Evolutionary conservation across 2,329 filamentous ascomycete species (phyloP), one percentile per base, ranked within the genome.

Genomic region (Ascosphaera pollenicola): DNA sequence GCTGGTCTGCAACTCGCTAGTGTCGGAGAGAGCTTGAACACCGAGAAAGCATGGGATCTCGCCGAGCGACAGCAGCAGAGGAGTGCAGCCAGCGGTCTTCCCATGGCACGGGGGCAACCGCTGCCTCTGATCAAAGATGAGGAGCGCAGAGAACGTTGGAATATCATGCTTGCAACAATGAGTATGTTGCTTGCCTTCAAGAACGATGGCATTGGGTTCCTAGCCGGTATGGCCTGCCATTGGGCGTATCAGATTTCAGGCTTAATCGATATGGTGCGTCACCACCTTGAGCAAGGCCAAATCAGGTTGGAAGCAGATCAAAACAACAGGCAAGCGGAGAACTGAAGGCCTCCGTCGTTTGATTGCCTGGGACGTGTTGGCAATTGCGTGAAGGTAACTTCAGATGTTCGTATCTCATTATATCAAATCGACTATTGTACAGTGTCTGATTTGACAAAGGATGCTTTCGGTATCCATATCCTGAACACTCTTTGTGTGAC

Each of bases 181-280:
- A 84, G 80, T 0, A 70, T 78, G 2, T 68, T 92, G 40, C 57
- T 95, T 38, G 83, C 82, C 0, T 93, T 92, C 50, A 78, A 74
- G 54, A 95, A 94, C 51, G 85, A 92, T 57, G 84, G 77, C 0
- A 70, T 93, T 4, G 87, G 87, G 0, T 93, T 94, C 49, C 43
- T 79, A 11, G 81, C 78, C 0, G 87, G 87, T 0, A 70, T 92
- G 65, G 54, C 80, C 3, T 91, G 83, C 54, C 73, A 87, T 56
- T 76, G 69, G 58, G 70, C 73, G 0, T 79, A 84, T 48, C 55
- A 57, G 41, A 38, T 61, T 36, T 59, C 61, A 0, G 41, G 11
- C 0, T 42, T 51, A 24, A 46, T 49, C 38, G 49, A 54, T 13
- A 46, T 46, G 28, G 40, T 46, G 2, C 46, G 47, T 8, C 41